phyloP scores from a whole-genome alignment of 2,329 filamentous ascomycete species.

The Diplodia intermedia region DNA sequence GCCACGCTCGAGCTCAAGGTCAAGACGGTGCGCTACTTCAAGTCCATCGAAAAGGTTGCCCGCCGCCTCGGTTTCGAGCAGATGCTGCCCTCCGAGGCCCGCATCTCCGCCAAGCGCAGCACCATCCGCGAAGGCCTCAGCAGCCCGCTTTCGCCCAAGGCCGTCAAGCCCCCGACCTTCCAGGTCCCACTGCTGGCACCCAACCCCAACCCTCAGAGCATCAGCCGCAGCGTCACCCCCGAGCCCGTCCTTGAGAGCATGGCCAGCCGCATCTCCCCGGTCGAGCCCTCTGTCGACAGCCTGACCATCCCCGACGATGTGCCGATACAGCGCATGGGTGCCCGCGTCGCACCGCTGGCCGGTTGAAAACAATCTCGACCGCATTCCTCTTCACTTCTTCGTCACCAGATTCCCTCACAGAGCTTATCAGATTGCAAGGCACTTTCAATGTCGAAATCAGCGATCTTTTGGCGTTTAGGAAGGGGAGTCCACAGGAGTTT shows the following conservation, averaged over 20 bases:
- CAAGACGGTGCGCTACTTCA: slow-evolving; percentile 58
- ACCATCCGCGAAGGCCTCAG: slow-evolving; percentile 43
- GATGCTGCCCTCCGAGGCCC: slow-evolving; percentile 41
- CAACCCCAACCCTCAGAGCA: slow-evolving; percentile 34
- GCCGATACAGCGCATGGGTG: slow-evolving; percentile 43
- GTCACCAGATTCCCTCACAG: background rate
- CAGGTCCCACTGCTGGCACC: slow-evolving; percentile 25
- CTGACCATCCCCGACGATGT: slow-evolving; percentile 38
- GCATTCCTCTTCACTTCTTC: background rate
- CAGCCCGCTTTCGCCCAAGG: slow-evolving; percentile 18
- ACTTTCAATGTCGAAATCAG: background rate
- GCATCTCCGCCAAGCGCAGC: slow-evolving; percentile 43
- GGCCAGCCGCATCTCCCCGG: slow-evolving; percentile 38
- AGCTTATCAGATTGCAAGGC: slow-evolving; percentile 17
- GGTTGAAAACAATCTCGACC: background rate
- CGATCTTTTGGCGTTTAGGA: slow-evolving; percentile 17
- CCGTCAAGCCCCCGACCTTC: slow-evolving; percentile 1
- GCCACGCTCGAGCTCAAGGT: slow-evolving; percentile 57
- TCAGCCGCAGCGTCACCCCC: slow-evolving; percentile 41
- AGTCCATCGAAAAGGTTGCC: slow-evolving; percentile 57
- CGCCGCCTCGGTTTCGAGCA: slow-evolving; percentile 55
- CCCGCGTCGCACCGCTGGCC: slow-evolving; percentile 39
- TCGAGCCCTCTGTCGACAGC: slow-evolving; percentile 17
- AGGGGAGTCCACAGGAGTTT: background rate
- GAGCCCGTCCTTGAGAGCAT: slow-evolving; percentile 48